Base-by-base conservation (phyloP, 1,139 yeast genomes). In the Nakaseomyces delphensis region DNA sequence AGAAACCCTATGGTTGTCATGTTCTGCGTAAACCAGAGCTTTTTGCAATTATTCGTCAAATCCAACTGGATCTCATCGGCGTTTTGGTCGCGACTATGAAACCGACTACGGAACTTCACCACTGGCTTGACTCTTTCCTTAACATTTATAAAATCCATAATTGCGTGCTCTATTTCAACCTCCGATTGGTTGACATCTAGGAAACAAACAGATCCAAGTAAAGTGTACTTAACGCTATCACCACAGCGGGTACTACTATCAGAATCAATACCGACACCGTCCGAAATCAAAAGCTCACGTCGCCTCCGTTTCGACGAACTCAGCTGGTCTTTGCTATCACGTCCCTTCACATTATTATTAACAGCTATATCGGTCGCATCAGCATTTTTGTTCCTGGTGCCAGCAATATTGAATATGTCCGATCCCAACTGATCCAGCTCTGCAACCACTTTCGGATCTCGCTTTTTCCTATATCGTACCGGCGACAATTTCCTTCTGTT, bases 371-470 rank as follows among this genome's bases (percentile, higher is more conserved):
- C n/a, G n/a, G n/a, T n/a, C 28, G n/a, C 28, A 13, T 13, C 28
- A 25, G 9, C 28, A 25, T 9, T 21, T 10, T 28, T 28, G 1
- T n/a, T 15, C 11, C 18, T 21, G 27, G n/a, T 20, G 16, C 6
- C 28, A 20, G 5, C 37, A 7, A 33, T n/a, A 20, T 18, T 21
- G 14, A 33, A 33, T 11, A 33, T 21, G 18, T 33, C 37, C 4
- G 25, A 13, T 10, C 37, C 37, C 27, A 20, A 20, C 37, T 33
- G 25, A 33, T 33, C 27, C 11, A 33, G 18, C 37, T 33, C 37
- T 19, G 37, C 37, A n/a, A 33, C 27, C 16, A 33, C 37, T 15
- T 33, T 33, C 9, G 37, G 37, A 21, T 33, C 37, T 14, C 35
- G 35, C 9, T 33, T 33, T 27, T 21, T 33, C 37, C 37, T 20